A percentile compares a stretch with the other conserved stretches of the same genome.
Conservation (phyloP, 495 filamentous ascomycete species). For the Coniosporium apollinis region DNA sequence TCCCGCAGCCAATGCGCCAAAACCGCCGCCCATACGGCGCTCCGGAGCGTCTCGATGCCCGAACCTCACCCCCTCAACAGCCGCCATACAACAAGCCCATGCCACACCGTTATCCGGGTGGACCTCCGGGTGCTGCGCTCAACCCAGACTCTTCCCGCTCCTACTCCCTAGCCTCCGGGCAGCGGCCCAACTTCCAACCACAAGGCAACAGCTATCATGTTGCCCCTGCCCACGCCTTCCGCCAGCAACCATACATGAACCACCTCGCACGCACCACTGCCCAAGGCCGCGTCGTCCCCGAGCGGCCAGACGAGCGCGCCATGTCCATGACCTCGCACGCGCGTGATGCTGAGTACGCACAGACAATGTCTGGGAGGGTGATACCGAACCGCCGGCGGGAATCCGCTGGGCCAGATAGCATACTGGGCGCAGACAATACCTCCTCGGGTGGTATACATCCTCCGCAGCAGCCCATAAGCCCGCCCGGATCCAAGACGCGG, state of each 20-base stretch:
- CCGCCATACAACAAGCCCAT: conserved; percentile 39
- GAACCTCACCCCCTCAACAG: conserved; percentile 40
- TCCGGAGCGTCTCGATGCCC: conserved; percentile 54
- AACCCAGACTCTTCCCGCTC: conserved; percentile 78
- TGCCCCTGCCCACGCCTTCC: conserved; percentile 52
- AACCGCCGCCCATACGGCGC: conserved; percentile 45
- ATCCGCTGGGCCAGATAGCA: conserved; percentile 22
- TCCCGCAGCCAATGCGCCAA: conserved; percentile 44
- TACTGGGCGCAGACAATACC: conserved; percentile 3
- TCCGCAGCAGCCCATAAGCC: conserved; percentile 5
- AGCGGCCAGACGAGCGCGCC: conserved; percentile 77
- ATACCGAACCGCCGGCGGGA: conserved; percentile 54
- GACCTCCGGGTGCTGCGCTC: conserved; percentile 46
- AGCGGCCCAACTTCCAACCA: conserved; percentile 47
- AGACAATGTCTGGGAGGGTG: conserved; percentile 80
- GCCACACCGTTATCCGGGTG: conserved; percentile 35
- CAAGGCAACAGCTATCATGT: conserved; percentile 51
- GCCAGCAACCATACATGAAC: conserved; percentile 52
- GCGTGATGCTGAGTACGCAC: conserved; percentile 57
- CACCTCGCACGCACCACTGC: conserved; percentile 60
- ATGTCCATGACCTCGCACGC: conserved; percentile 91
- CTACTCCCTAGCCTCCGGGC: conserved; percentile 68
- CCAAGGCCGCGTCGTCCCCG: conserved; percentile 78
- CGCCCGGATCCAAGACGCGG: conserved; percentile 16
- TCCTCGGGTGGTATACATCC: conserved; percentile 6